Evolutionary conservation across 805 yeast species (phyloP), one percentile per base, ranked within the genome.

Genomic region (Sungouiella thailandica): DNA sequence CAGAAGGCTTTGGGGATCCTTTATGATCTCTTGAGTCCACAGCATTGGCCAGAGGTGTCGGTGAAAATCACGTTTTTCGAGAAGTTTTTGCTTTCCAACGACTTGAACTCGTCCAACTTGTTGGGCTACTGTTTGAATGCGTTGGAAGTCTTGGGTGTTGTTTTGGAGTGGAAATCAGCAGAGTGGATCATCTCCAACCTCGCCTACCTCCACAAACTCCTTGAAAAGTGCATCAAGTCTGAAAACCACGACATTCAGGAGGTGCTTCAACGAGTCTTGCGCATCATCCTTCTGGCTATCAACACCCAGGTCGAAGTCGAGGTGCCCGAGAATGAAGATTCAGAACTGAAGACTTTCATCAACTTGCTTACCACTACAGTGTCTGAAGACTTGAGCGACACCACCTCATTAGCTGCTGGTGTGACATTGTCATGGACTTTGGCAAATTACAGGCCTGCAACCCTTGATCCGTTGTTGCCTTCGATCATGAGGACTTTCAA

Each of bases 191-290:
- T 83, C 26, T 73, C 76, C 2, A 83, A 88, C 43, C 58, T 88
- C 24, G 65, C 70, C 2, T 76, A 80, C 22, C 70, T 94, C 20
- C 89, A 83, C 43, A 74, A 73, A 36, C 62, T 93, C 11, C 63
- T 93, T 11, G 95, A 84, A 39, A 85, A 85, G 46, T 80, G 95
- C 47, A 67, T 93, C 42, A 77, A 80, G 30, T 80, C 93, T 1
- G 88, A 83, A 46, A 83, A 85, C 44, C 88, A 81, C 43, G 96
- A 85, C 54, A 78, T 88, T 10, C 97, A 89, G 54, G 90, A 83
- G 47, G 86, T 81, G 0, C 61, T 87, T 17, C 93, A 83, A 51
- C 72, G 86, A 34, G 89, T 87, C 0, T 59, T 90, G 40, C 60
- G 76, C n/a, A 65, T 78, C 5, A 76, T 89, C 18, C 60, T 89